A percentile compares a stretch with the other conserved stretches of the same genome.
Evolutionary conservation across 169 alveolate genomes (phyloP).

Genomic region (Plasmodium chabaudi): DNA sequence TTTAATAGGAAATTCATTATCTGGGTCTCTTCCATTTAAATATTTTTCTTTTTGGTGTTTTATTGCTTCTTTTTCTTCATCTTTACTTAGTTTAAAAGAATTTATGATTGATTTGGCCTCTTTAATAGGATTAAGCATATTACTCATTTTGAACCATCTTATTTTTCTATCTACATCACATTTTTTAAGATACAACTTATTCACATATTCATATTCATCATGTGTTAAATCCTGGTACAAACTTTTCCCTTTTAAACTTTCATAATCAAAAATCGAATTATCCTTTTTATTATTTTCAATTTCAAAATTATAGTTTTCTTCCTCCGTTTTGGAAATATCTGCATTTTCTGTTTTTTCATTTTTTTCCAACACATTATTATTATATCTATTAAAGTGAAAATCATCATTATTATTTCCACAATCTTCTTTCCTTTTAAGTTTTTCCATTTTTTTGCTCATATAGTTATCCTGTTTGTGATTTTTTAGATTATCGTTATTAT

Average conservation of each 20-base stretch:
- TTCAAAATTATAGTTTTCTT: conserved; percentile 62
- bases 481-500: too few relatives aligned
- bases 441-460: conserved; percentile 10
- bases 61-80: conserved; percentile 5
- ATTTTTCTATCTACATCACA: conserved; percentile 78
- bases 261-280: conserved; percentile 44
- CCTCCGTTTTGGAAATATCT: neutral
- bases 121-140: conserved; percentile 79
- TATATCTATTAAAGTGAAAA: neutral
- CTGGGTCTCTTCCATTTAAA: neutral
- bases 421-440: neutral
- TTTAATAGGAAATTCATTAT: conserved; percentile 15
- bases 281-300: conserved; percentile 4
- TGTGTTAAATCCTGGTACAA: conserved; percentile 83
- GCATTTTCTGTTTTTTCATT: neutral
- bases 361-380: neutral
- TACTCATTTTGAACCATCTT: conserved; percentile 78
- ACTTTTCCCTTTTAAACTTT: conserved; percentile 57
- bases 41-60: neutral
- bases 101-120: conserved; percentile 81
- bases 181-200: conserved; percentile 77
- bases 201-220: conserved; percentile 81
- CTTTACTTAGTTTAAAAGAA: conserved; percentile 55
- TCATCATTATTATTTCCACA: neutral
- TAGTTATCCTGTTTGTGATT: neutral